Conservation (phyloP, 805 yeast species). For the Jamesozyma gamospora region DNA sequence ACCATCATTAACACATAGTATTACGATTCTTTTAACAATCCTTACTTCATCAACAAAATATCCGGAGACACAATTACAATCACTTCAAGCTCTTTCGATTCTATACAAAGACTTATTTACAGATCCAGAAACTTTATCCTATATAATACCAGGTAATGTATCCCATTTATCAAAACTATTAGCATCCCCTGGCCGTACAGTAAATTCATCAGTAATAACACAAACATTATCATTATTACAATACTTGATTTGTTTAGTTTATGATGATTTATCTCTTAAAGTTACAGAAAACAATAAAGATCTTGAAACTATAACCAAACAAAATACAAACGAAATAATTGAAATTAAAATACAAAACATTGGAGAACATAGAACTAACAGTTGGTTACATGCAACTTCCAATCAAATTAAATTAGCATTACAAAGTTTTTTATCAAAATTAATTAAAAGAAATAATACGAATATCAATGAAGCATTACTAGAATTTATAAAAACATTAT, state of each 20-base stretch:
- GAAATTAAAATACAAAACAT: neutral
- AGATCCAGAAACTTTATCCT: constrained; percentile 42
- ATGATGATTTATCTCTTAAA: constrained; percentile 34
- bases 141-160: constrained; percentile 43
- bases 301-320: neutral
- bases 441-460: constrained; percentile 18
- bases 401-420: constrained; percentile 41
- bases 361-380: constrained; percentile 33
- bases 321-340: neutral
- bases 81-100: constrained; percentile 28
- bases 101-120: constrained; percentile 30
- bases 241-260: constrained; percentile 28
- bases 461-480: constrained; percentile 11
- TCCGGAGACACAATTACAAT: constrained; percentile 25
- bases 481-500: constrained; percentile 8
- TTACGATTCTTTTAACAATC: constrained; percentile 35
- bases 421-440: constrained; percentile 24
- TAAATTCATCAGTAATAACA: constrained; percentile 32
- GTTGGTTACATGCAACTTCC: constrained; percentile 49
- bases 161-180: constrained; percentile 36
- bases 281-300: constrained; percentile 2
- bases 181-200: constrained; percentile 22
- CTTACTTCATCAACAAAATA: constrained; percentile 19
- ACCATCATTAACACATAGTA: constrained; percentile 39
- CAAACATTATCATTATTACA: constrained; percentile 26